Base-by-base conservation (phyloP, 257 asterid species). In the Ophiorrhiza pumila region DNA sequence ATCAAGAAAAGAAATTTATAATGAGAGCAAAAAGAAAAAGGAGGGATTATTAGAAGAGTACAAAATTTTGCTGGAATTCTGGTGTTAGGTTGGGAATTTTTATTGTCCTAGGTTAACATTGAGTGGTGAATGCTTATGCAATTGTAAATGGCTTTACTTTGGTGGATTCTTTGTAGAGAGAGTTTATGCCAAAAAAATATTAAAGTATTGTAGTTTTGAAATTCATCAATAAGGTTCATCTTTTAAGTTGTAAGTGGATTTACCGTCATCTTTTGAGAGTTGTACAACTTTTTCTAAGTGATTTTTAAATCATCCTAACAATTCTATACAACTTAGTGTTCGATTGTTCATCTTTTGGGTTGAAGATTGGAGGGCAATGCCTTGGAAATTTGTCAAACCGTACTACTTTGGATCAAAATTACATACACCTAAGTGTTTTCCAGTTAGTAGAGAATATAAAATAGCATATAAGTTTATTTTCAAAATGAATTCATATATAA, bases 21-120 rank as follows among this genome's bases (percentile, higher is more conserved):
- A 53, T 0, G 60, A 6, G 60, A 1, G 8, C 57, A 50, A 50
- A 17, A 50, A 10, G 1, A 20, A 18, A 1, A 14, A 2, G 18
- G 68, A 34, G n/a, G 68, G 18, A 37, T 5, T 62, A 17, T 11
- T 17, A n/a, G 35, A 22, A 39, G 52, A 11, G 46, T 22, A 64
- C 69, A 64, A 64, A 64, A n/a, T 64, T 39, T 63, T 63, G 50
- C 69, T 37, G 50, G 50, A 63, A 37, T 39, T 63, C 5, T 43
- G 69, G 69, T 20, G 46, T 34, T 61, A 18, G 67, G 46, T 31
- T 59, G 23, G 46, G 46, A 2, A 15, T 34, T 61, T 20, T 61
- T 15, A 34, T 17, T 2, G 4, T 17, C 63, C 39, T 18, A 13
- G 15, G 0, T 11, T 35, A 18, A 9, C 37, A 29, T 61, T 22